Percentiles rank a stretch among this genome's conserved stretches.
Evolutionary conservation across 257 asterid species (phyloP).

Genomic region (Fraxinus quadrangulata): DNA sequence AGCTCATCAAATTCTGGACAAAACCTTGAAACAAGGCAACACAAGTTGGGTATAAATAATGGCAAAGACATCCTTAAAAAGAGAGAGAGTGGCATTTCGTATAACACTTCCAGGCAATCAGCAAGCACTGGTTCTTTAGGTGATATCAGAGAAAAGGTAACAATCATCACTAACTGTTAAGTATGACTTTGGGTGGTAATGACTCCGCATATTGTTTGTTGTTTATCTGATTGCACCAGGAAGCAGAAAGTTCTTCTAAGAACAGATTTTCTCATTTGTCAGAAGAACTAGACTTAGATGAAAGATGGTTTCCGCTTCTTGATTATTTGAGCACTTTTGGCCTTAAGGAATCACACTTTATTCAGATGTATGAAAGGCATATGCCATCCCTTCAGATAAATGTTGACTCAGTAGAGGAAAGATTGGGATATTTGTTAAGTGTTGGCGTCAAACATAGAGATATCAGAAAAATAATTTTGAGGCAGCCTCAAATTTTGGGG

Average conservation of each 20-base stretch:
- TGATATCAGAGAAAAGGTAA: constrained; percentile 33
- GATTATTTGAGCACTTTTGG: constrained; percentile 80
- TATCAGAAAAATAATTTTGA: constrained; percentile 71
- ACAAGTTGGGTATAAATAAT: constrained; percentile 38
- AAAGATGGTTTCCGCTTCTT: constrained; percentile 81
- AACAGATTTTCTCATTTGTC: constrained; percentile 51
- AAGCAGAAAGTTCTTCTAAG: constrained; percentile 34
- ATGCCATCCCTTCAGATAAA: constrained; percentile 94
- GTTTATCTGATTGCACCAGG: constrained; percentile 50
- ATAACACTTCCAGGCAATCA: constrained; percentile 24
- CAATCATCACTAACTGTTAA: constrained; percentile 19
- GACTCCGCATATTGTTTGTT: constrained; percentile 11
- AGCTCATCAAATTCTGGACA: constrained; percentile 34
- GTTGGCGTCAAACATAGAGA: constrained; percentile 83
- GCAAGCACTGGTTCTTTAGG: constrained; percentile 28
- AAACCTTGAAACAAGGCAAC: constrained; percentile 32
- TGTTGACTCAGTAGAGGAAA: constrained; percentile 71
- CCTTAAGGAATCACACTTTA: constrained; percentile 74
- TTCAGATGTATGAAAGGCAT: constrained; percentile 93
- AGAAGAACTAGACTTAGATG: constrained; percentile 79
- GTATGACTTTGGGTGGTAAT: constrained; percentile 7
- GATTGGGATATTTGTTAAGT: constrained; percentile 72
- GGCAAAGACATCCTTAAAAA: constrained; percentile 26
- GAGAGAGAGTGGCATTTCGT: constrained; percentile 27
- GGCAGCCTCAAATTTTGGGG: constrained; percentile 90